A percentile compares a stretch with the other conserved stretches of the same genome.
phyloP scores from a whole-genome alignment of 1,284 basidiomycete genomes.

The Ceratobasidium sp. region DNA sequence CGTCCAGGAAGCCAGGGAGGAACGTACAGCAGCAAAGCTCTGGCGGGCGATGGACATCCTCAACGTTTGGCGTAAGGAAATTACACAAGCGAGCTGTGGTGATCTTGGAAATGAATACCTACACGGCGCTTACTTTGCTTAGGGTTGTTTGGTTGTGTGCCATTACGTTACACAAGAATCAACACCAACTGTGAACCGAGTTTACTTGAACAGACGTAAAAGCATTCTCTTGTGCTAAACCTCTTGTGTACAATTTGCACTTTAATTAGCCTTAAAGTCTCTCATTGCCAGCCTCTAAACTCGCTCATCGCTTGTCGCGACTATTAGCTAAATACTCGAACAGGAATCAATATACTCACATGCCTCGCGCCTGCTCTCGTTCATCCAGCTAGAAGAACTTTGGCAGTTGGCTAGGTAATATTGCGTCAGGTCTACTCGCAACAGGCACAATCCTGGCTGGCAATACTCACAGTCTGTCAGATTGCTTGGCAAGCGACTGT shows the following conservation, averaged over 20 bases:
- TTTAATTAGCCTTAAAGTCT: too few species aligned
- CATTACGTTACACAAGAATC: not conserved
- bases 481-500: not conserved
- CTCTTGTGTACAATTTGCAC: too few species aligned
- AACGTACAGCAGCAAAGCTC: conserved; percentile 33
- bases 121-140: conserved; percentile 6
- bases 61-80: not conserved
- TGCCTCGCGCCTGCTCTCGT: too few species aligned
- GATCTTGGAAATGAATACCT: conserved; percentile 37
- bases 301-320: too few species aligned
- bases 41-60: conserved; percentile 42
- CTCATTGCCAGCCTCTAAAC: too few species aligned
- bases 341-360: too few species aligned
- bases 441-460: not conserved
- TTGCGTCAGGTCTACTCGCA: not conserved
- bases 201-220: not conserved
- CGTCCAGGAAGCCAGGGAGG: not conserved
- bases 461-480: not conserved
- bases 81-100: conserved; percentile 22
- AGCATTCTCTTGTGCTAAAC: not conserved
- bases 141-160: not conserved
- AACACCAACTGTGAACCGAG: not conserved
- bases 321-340: too few species aligned
- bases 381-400: not conserved
- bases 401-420: not conserved